These are phyloP conservation scores for Crassisporium funariophilum DNA, from an alignment of 768 basidiomycete genomes.

Conservation along the genomic window DNA sequence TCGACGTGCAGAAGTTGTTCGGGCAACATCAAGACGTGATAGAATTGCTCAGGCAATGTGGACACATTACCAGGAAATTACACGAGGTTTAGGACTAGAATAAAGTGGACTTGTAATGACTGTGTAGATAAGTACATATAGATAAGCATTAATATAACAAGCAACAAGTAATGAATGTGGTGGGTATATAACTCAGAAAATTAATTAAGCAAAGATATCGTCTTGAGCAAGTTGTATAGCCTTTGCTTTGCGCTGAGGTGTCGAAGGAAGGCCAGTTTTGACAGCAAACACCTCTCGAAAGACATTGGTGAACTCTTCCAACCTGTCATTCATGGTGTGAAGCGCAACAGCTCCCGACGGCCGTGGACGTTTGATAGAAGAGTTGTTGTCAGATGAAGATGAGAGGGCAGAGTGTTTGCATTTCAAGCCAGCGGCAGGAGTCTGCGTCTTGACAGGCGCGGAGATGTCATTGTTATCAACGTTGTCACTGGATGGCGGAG, in stretches of 20 bases:
- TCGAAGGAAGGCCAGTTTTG: not conserved
- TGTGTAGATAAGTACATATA: no score
- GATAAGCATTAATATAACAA: not conserved
- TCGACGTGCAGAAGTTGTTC: constrained; percentile 7
- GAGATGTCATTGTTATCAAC: not conserved
- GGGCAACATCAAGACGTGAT: constrained; percentile 11
- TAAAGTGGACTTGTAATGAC: not conserved
- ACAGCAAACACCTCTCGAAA: not conserved
- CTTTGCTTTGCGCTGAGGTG: not conserved
- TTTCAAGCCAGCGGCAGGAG: not conserved
- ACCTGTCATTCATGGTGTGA: not conserved
- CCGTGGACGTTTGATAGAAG: not conserved
- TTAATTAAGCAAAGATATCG: not conserved
- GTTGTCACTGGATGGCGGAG: not conserved
- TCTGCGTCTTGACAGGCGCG: not conserved
- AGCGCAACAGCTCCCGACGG: not conserved
- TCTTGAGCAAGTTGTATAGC: not conserved
- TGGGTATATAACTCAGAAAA: not conserved
- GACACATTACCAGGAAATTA: constrained; percentile 15
- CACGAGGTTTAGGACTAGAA: not conserved
- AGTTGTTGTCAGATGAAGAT: not conserved
- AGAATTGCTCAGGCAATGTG: constrained; percentile 18
- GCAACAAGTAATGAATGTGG: not conserved
- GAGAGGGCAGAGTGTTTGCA: not conserved
- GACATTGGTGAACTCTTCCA: not conserved